Percentiles rank a stretch among this genome's conserved stretches.
phyloP scores from a whole-genome alignment of 2,329 filamentous ascomycete genomes.

The Aspergillus brasiliensis region DNA sequence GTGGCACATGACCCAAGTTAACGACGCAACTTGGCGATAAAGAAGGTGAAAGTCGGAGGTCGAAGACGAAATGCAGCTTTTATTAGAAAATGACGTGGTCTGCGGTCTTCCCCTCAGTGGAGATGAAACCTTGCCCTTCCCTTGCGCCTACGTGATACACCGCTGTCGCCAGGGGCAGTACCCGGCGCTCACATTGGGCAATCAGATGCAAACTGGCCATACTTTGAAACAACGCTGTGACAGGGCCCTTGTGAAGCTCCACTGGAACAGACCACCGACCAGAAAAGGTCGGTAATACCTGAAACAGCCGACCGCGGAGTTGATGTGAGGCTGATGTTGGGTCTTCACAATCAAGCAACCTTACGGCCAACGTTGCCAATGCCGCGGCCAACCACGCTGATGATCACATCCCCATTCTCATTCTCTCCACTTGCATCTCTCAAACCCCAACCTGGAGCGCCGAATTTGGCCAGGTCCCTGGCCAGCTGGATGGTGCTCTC shows the following conservation, averaged over 20 bases:
- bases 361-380: slow-evolving; percentile 95
- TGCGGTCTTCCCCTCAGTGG: neutral
- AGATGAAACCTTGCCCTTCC: slow-evolving; percentile 7
- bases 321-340: slow-evolving; percentile 7
- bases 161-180: neutral
- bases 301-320: slow-evolving; percentile 1
- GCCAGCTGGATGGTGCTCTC: slow-evolving; percentile 80
- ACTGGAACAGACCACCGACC: neutral
- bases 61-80: neutral
- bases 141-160: slow-evolving; percentile 3
- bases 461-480: slow-evolving; percentile 84
- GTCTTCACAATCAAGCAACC: slow-evolving; percentile 58
- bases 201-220: slow-evolving; percentile 10
- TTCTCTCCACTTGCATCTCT: slow-evolving; percentile 71
- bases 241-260: slow-evolving; percentile 5
- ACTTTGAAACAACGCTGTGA: slow-evolving; percentile 19
- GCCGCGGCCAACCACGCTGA: slow-evolving; percentile 89
- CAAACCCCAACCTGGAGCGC: slow-evolving; percentile 86
- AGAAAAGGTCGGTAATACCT: neutral
- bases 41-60: neutral
- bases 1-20: slow-evolving; percentile 14
- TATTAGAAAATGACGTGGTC: slow-evolving; percentile 7
- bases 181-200: neutral
- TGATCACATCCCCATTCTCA: slow-evolving; percentile 68
- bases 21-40: slow-evolving; percentile 15